These are phyloP conservation scores for Calonectria ilicicola DNA, from an alignment of 2,329 filamentous ascomycete genomes.

Conservation along the genomic window DNA sequence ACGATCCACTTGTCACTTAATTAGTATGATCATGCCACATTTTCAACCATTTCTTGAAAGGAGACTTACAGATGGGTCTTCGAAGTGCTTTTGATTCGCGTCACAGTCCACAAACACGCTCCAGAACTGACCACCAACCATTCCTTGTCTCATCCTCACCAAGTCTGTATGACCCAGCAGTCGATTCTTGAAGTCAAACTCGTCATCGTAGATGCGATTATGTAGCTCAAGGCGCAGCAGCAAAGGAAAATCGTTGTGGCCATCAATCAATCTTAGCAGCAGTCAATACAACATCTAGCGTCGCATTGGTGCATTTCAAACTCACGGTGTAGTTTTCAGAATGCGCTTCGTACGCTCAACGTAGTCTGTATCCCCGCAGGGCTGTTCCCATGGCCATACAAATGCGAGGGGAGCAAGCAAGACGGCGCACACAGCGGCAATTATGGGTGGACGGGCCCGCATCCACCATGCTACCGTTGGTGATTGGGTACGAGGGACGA, in stretches of 20 bases:
- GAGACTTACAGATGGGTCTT: background rate
- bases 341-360: background rate
- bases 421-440: background rate
- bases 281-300: background rate
- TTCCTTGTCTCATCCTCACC: conserved; percentile 23
- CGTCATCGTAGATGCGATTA: conserved; percentile 25
- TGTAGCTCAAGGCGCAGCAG: conserved; percentile 28
- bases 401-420: background rate
- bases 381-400: background rate
- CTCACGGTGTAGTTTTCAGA: background rate
- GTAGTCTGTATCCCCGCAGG: background rate
- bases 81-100: background rate
- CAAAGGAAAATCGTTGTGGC: conserved; percentile 31
- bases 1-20: conserved; percentile 15
- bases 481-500: background rate
- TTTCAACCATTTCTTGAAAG: too few species aligned
- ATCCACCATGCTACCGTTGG: background rate
- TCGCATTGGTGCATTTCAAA: background rate
- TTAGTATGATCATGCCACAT: background rate
- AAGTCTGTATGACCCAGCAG: conserved; percentile 24
- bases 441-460: background rate
- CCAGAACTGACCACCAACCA: conserved; percentile 32
- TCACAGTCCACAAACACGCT: conserved; percentile 29
- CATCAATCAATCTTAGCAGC: conserved; percentile 22
- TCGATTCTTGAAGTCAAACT: conserved; percentile 12